phyloP scores from a whole-genome alignment of 345 rosid genomes.

The Citrus reticulata region DNA sequence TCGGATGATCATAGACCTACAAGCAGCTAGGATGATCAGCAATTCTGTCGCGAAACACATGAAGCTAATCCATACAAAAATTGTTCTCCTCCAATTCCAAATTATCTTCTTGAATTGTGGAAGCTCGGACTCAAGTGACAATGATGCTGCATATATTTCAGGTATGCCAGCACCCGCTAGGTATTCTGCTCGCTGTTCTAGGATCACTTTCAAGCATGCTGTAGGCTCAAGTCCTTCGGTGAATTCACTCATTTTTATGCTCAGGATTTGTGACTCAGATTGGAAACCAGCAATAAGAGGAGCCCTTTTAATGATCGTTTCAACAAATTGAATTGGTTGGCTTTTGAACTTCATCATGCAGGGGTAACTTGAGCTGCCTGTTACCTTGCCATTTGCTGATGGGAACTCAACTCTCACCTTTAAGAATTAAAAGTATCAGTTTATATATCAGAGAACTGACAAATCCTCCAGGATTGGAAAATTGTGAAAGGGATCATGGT shows the following conservation, averaged over 20 bases:
- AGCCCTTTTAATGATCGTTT: slow-evolving; percentile 22
- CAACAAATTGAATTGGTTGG: slow-evolving; percentile 15
- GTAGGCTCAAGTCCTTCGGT: slow-evolving; percentile 23
- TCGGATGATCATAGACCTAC: not conserved
- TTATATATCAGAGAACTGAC: not conserved
- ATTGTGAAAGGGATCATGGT: not conserved
- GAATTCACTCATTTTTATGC: slow-evolving; percentile 28
- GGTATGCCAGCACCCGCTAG: slow-evolving; percentile 32
- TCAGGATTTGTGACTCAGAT: slow-evolving; percentile 27
- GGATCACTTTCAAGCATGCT: slow-evolving; percentile 19
- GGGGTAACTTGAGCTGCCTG: slow-evolving; percentile 25
- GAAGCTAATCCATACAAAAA: not conserved
- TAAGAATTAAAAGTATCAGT: not conserved
- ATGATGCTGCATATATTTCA: slow-evolving; percentile 34
- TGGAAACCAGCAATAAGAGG: slow-evolving; percentile 24
- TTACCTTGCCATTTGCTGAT: slow-evolving; percentile 29
- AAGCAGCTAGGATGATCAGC: not conserved
- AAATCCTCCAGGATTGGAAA: not conserved
- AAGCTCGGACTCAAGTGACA: not conserved
- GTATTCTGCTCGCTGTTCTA: slow-evolving; percentile 32
- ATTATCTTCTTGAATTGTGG: not conserved
- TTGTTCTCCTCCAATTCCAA: slow-evolving; percentile 1
- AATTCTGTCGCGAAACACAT: not conserved
- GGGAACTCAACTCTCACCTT: slow-evolving; percentile 33
- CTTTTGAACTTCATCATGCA: slow-evolving; percentile 32